Evolutionary conservation across 306 rosid species (phyloP), one percentile per base, ranked within the genome.

Genomic region (Abrus precatorius): DNA sequence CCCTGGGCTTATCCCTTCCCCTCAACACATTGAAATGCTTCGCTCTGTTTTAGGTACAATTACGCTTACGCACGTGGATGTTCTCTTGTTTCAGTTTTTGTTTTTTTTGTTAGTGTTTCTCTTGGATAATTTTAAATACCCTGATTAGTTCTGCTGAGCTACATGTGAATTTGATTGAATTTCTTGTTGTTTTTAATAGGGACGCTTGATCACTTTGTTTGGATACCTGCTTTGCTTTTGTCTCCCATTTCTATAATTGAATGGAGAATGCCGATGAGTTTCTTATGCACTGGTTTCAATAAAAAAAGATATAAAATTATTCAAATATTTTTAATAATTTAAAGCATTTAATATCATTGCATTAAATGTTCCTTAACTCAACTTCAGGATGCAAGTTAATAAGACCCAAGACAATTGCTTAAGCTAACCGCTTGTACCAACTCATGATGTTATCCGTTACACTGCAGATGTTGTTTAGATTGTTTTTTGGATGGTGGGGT

Each of bases 11-110:
- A 50, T 95, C 57, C 99, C 99, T 1, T 59, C 92, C 5, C 73
- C 85, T 69, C 76, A 65, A 3, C 88, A 95, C 84, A 86, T 95
- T 82, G 89, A 88, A 55, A 88, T 86, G 75, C 81, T 95, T 5
- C 82, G 83, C 53, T 78, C 91, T 85, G 91, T 93, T 80, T 38
- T 95, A 84, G 97, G 99, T 93, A 84, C 28, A 87, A 20, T 11
- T 27, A 62, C 29, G 34, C 36, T 33, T 40, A 29, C 69, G 1
- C 48, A 32, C 67, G 34, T 48, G 33, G 6, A 40, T 11, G 4
- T 14, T 66, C 3, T 34, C 4, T 27, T 20, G 1, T 76, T 63
- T 28, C 1, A 32, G 13, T 33, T 54, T 67, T 5, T 10, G 8
- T 5, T 12, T 20, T 20, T 20, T 20, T 20, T 20, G 20, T 20